Evolutionary conservation across 1,139 yeast species (phyloP), one percentile per base, ranked within the genome.

Genomic region (Pichia sp.): DNA sequence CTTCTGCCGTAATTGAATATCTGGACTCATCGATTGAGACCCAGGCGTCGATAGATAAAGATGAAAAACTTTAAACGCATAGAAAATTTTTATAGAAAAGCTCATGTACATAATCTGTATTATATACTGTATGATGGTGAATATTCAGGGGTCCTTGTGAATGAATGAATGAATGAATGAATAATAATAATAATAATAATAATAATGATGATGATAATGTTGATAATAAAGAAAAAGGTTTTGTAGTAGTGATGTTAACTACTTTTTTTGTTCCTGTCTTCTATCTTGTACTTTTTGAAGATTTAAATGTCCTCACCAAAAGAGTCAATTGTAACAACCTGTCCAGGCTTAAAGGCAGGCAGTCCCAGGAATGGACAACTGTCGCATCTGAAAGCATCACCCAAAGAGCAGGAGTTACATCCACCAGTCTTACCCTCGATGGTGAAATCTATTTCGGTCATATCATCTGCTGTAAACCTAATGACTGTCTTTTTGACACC

Each of bases 261-360:
- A 41, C n/a, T 14, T 41, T 41, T 40, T 40, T 40, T 40, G 17
- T 16, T 40, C 8, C n/a, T 41, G 20, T 45, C 6, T 16, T 14
- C 36, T 30, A n/a, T 31, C 27, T 10, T n/a, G 30, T 34, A 10
- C n/a, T 14, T 34, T 17, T 14, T 7, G 3, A 27, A 33, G 4
- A 46, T 34, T 63, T 62, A 68, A 51, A 69, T 62, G 58, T 70
- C 73, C 58, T 80, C 84, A 50, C 80, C 84, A 61, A 80, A 75
- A 44, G 75, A 71, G 60, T 78, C 83, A 55, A 81, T 71, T 6
- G 81, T 77, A 40, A 81, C 72, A 17, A 75, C 85, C 72, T 93
- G 95, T 50, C 99, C 99, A 0, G 98, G 98, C 73, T 90, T 91
- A 79, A 93, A 93, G 5, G 99, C 97, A 9, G 99, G 99, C 55